Percentiles rank a stretch among this genome's conserved stretches.
These are phyloP conservation scores for Diaporthe sp. DNA, from an alignment of 2,329 filamentous ascomycete species.

Conservation along the genomic window DNA sequence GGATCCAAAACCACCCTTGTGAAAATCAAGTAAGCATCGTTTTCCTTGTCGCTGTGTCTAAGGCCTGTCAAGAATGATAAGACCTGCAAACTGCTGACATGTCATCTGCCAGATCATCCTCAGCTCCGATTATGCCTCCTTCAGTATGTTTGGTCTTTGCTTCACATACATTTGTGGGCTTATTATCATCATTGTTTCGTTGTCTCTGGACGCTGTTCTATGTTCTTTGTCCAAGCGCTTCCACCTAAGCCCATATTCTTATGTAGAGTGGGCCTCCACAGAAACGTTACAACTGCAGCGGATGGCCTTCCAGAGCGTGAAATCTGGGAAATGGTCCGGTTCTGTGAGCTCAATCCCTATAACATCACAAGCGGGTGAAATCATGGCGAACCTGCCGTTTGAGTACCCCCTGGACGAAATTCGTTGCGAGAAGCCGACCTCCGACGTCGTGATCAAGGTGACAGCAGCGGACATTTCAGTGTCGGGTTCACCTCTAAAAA, in stretches of 20 bases:
- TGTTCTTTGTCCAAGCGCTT: background rate
- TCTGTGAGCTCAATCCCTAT: background rate
- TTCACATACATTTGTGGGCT: slow-evolving; percentile 44
- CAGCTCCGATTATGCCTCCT: slow-evolving; percentile 44
- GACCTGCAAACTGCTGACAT: background rate
- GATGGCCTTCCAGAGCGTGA: background rate
- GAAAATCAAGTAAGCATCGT: background rate
- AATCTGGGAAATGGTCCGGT: background rate
- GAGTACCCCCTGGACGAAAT: background rate
- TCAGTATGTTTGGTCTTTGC: slow-evolving; percentile 48
- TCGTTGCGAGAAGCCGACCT: background rate
- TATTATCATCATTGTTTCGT: slow-evolving; percentile 42
- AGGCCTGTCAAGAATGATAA: background rate
- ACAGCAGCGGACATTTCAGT: background rate
- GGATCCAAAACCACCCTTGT: slow-evolving; percentile 9
- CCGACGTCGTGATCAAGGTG: background rate
- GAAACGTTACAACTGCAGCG: background rate
- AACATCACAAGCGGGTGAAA: background rate
- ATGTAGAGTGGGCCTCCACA: background rate
- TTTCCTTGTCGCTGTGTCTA: background rate
- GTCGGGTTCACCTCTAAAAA: background rate
- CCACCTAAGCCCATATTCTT: background rate
- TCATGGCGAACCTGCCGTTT: background rate
- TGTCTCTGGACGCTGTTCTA: slow-evolving; percentile 38
- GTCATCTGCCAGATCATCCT: slow-evolving; percentile 44